A percentile compares a stretch with the other conserved stretches of the same genome.
Conservation (phyloP, 1,284 basidiomycete species). For the Ustilago vetiveriae region DNA sequence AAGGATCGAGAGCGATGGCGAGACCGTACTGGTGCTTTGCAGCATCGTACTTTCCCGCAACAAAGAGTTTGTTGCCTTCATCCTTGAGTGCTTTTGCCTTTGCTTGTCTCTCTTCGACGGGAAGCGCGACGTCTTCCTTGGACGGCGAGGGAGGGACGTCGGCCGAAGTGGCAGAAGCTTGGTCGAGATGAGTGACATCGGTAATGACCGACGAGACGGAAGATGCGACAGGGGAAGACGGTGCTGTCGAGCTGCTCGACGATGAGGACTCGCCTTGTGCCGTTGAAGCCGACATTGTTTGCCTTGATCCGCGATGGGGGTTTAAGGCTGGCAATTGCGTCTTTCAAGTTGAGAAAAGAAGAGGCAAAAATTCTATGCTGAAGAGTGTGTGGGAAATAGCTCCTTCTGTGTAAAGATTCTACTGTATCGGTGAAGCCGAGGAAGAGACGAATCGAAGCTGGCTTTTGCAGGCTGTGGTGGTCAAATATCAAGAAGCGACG, state of each 20-base stretch:
- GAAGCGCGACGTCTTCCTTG: conserved; percentile 36
- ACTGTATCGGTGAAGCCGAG: neutral
- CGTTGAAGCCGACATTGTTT: conserved; percentile 17
- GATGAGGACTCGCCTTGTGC: conserved; percentile 22
- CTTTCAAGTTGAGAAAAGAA: too few species aligned
- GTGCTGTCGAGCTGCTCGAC: conserved; percentile 26
- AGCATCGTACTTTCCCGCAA: conserved; percentile 50
- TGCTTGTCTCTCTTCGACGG: conserved; percentile 46
- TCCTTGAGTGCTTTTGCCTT: conserved; percentile 53
- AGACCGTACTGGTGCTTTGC: conserved; percentile 62
- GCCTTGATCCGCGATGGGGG: too few species aligned
- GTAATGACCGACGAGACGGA: conserved; percentile 29
- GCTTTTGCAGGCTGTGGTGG: too few species aligned
- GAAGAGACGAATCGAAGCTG: too few species aligned
- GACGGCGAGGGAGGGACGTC: conserved; percentile 55
- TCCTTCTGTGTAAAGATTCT: neutral
- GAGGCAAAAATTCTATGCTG: too few species aligned
- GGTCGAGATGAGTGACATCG: conserved; percentile 39
- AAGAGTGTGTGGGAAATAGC: too few species aligned
- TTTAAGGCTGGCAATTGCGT: too few species aligned
- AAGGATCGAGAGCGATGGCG: conserved; percentile 59
- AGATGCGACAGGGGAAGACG: conserved; percentile 30
- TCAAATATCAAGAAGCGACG: too few species aligned
- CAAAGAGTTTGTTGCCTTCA: conserved; percentile 62
- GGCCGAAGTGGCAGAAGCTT: conserved; percentile 54